Evolutionary conservation across 2,329 filamentous ascomycete genomes (phyloP), one percentile per base, ranked within the genome.

Genomic region (Venturia effusa): DNA sequence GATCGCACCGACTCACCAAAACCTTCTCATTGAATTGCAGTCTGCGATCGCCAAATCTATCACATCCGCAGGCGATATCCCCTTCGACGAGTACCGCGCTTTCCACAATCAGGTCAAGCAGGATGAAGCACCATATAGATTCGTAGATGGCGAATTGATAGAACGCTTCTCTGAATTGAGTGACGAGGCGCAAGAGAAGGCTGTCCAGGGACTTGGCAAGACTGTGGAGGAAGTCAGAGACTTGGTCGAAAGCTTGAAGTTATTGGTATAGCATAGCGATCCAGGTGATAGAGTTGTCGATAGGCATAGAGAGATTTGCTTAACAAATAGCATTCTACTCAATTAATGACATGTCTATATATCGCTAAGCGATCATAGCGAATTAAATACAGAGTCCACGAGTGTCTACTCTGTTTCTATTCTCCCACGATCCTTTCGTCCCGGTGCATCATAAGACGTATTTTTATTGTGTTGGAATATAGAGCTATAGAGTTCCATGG

Each of bases 91-190:
- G 27, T 99, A 90, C 78, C 84, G 94, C n/a, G 88, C 88, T 0
- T 96, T 93, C 77, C 85, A 85, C 66, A 95, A 86, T 63, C 80
- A 84, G 30, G 86, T 88, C 32, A 79, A 87, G 22, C 84, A 89
- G 65, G 83, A 84, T 0, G 86, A 89, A 0, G 90, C 88, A 45
- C 93, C 94, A 0, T 89, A 85, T 71, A 83, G 93, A 1, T 97
- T 97, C 70, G 84, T 99, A 15, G 94, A 99, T 71, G 94, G 93
- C 0, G 93, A 97, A 73, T 79, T 97, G 70, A 81, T 99, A 15
- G 93, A 97, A 76, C 77, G 84, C 61, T 97, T 97, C 71, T 74
- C 97, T 68, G 87, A 92, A 67, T 78, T 89, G 67, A 80, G 83
- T 57, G 84, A 87, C 64, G 78, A 79, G 5, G 69, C 81, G 65